Evolutionary conservation across 495 filamentous ascomycete genomes (phyloP).

Genomic region (Corynascus novoguineensis): DNA sequence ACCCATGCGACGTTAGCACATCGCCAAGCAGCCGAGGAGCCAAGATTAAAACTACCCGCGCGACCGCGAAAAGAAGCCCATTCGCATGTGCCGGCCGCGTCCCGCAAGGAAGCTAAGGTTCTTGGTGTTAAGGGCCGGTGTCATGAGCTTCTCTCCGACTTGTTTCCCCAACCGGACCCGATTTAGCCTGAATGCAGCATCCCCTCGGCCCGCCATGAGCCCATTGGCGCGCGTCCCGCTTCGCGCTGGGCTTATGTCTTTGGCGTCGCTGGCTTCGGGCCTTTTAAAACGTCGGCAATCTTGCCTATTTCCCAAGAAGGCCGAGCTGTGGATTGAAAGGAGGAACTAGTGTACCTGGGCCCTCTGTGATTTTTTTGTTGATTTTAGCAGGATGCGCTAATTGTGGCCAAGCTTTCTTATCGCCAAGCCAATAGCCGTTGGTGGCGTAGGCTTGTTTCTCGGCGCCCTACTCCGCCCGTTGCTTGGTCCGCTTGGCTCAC

Average conservation of each 20-base stretch:
- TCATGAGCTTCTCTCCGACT: neutral
- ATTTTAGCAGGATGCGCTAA: too few species aligned
- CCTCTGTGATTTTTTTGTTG: too few species aligned
- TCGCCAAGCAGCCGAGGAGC: slow-evolving; percentile 3
- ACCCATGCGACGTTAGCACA: neutral
- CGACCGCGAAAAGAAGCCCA: neutral
- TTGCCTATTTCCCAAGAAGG: neutral
- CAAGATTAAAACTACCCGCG: neutral
- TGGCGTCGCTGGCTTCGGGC: slow-evolving; percentile 3
- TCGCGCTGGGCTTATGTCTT: neutral
- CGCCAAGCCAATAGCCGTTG: neutral
- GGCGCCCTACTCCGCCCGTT: neutral
- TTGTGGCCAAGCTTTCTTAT: neutral
- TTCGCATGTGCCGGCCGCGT: neutral
- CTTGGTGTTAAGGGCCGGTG: neutral
- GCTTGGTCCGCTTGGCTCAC: neutral
- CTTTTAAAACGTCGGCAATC: neutral
- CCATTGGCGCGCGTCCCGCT: neutral
- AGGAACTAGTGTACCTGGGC: too few species aligned
- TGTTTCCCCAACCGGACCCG: neutral
- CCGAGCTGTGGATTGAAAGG: too few species aligned
- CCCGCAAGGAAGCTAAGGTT: neutral
- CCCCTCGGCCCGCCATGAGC: slow-evolving; percentile 2
- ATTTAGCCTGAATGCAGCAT: slow-evolving; percentile 8
- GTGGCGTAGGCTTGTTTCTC: neutral